phyloP scores from a whole-genome alignment of 768 basidiomycete species.

The Mycena haematopus region DNA sequence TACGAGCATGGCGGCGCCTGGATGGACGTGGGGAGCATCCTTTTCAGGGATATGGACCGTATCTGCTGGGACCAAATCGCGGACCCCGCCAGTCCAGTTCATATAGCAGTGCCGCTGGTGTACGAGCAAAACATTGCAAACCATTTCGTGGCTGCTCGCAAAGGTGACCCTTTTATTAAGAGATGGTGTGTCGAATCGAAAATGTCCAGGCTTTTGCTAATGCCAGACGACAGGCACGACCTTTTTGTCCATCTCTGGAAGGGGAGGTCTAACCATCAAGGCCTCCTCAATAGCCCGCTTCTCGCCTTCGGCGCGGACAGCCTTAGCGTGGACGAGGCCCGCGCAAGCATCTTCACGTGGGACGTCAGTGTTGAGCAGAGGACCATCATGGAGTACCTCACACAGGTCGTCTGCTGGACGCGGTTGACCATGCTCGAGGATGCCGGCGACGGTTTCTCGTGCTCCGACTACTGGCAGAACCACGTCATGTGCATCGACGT shows the following conservation, averaged over 20 bases:
- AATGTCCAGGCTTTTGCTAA: background rate
- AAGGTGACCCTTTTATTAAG: conserved; percentile 2
- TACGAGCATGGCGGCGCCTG: conserved; percentile 1
- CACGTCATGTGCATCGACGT: conserved; percentile 1
- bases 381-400: conserved; percentile 2
- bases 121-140: background rate
- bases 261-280: background rate
- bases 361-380: background rate
- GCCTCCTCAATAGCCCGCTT: background rate
- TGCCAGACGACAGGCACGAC: background rate
- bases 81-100: background rate
- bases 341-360: conserved; percentile 3
- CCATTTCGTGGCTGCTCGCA: conserved; percentile 1
- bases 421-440: conserved; percentile 1
- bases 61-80: conserved; percentile 1
- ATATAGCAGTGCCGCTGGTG: background rate
- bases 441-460: conserved; percentile 3
- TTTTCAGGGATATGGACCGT: background rate
- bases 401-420: background rate
- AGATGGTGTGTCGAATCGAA: background rate
- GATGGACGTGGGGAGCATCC: background rate
- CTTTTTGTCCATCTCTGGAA: conserved; percentile 1
- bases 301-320: background rate
- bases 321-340: background rate
- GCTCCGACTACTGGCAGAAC: conserved; percentile 1